These are phyloP conservation scores for Pseudognaphalium luteoalbum DNA, from an alignment of 129 eudicot genomes.

Conservation along the genomic window DNA sequence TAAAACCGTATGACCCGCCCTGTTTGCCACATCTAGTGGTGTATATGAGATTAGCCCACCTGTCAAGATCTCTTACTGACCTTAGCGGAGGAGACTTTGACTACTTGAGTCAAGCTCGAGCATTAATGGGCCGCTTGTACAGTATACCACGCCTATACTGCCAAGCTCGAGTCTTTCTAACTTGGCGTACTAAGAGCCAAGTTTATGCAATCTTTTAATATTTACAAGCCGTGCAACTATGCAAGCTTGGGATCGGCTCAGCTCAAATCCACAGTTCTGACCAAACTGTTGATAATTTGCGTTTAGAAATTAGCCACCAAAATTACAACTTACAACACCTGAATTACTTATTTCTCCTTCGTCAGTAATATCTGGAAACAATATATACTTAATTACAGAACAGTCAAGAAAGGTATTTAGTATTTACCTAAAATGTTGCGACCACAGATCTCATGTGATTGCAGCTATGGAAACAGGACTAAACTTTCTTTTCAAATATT, in stretches of 20 bases:
- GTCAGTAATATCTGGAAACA: no score
- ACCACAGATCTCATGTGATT: background rate
- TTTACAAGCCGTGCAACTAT: no score
- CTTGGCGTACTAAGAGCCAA: no score
- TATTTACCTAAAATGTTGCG: no score
- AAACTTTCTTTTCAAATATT: background rate
- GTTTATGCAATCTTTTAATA: no score
- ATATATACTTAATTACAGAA: no score
- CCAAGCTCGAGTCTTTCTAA: background rate
- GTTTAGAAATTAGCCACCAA: no score
- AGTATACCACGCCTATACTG: background rate
- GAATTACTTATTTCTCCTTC: no score
- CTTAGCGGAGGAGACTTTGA: slow-evolving; percentile 3
- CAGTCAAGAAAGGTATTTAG: background rate
- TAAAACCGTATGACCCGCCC: background rate
- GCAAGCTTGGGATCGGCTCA: no score
- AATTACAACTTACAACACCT: no score
- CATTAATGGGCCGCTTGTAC: background rate
- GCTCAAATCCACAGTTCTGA: no score
- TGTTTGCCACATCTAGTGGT: background rate
- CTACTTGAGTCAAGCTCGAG: background rate
- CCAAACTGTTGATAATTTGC: no score
- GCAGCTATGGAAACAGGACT: background rate
- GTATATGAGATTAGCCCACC: background rate
- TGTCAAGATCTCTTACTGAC: background rate